A percentile compares a stretch with the other conserved stretches of the same genome.
phyloP scores from a whole-genome alignment of 306 rosid species.

The Ziziphus jujuba region DNA sequence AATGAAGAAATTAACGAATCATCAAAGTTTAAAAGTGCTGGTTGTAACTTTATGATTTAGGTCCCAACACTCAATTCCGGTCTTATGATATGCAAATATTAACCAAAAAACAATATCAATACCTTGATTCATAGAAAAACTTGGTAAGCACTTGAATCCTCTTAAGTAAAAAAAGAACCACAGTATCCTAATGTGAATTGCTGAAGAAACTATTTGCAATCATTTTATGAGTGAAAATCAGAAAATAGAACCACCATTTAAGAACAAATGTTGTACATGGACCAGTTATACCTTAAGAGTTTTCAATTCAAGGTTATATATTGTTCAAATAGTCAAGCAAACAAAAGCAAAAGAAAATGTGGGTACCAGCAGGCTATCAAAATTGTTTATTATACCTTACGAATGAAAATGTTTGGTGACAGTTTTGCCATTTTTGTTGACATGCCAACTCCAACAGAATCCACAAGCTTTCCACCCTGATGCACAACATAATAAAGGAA shows the following conservation, averaged over 20 bases:
- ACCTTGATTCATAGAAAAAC: not conserved
- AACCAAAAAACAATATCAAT: not conserved
- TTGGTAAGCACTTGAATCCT: not conserved
- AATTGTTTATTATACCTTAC: constrained; percentile 52
- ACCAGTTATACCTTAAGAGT: not conserved
- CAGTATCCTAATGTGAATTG: not conserved
- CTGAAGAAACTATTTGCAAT: constrained; percentile 1
- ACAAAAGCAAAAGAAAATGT: not conserved
- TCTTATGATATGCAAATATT: not conserved
- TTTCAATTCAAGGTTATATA: not conserved
- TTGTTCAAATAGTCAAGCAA: not conserved
- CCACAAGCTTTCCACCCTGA: constrained; percentile 55
- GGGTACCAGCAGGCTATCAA: not conserved
- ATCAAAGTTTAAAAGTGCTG: not conserved
- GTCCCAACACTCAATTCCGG: not conserved
- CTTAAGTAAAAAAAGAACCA: not conserved
- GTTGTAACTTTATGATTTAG: not conserved
- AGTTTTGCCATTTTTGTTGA: constrained; percentile 52
- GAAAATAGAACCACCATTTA: not conserved
- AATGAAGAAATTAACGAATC: not conserved
- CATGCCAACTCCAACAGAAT: constrained; percentile 39
- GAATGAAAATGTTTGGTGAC: constrained; percentile 61
- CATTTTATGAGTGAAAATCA: not conserved
- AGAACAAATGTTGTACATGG: not conserved
- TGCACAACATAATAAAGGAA: constrained; percentile 27